Percentiles rank a stretch among this genome's conserved stretches.
phyloP scores from a whole-genome alignment of 805 yeast genomes.

The Saturnispora halmiae region DNA sequence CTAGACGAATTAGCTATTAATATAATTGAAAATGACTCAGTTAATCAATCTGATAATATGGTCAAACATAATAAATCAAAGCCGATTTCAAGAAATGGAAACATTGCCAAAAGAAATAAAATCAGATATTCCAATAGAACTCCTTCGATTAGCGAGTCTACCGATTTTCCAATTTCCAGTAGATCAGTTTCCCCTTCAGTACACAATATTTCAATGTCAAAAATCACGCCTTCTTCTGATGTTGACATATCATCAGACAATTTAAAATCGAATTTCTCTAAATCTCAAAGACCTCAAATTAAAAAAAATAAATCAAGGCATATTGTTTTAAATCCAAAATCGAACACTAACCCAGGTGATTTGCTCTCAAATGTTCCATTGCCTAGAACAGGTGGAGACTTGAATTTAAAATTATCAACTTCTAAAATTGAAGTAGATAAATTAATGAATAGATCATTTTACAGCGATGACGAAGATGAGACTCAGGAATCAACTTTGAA shows the following conservation, averaged over 20 bases:
- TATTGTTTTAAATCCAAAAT: slow-evolving; percentile 45
- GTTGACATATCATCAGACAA: slow-evolving; percentile 11
- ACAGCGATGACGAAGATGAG: slow-evolving; percentile 40
- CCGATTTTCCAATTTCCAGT: not conserved
- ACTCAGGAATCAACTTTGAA: slow-evolving; percentile 59
- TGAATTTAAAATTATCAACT: slow-evolving; percentile 4
- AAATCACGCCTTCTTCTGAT: too few relatives aligned
- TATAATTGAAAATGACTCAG: not conserved
- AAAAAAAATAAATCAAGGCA: slow-evolving; percentile 31
- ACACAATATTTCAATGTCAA: slow-evolving; percentile 9
- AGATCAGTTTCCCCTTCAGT: slow-evolving; percentile 1
- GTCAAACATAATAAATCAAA: too few relatives aligned
- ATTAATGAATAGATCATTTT: slow-evolving; percentile 33
- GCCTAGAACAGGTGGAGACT: slow-evolving; percentile 14
- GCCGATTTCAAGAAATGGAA: too few relatives aligned
- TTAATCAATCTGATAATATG: too few relatives aligned
- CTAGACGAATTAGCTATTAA: slow-evolving; percentile 35
- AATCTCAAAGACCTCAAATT: slow-evolving; percentile 1
- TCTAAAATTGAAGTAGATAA: slow-evolving; percentile 18
- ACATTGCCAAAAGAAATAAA: too few relatives aligned
- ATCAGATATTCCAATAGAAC: not conserved
- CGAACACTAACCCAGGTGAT: slow-evolving; percentile 73
- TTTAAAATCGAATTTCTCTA: not conserved
- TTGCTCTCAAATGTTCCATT: slow-evolving; percentile 73
- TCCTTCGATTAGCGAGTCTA: not conserved